Evolutionary conservation across 1,284 basidiomycete species (phyloP).

Genomic region (Neonothopanus nambi): DNA sequence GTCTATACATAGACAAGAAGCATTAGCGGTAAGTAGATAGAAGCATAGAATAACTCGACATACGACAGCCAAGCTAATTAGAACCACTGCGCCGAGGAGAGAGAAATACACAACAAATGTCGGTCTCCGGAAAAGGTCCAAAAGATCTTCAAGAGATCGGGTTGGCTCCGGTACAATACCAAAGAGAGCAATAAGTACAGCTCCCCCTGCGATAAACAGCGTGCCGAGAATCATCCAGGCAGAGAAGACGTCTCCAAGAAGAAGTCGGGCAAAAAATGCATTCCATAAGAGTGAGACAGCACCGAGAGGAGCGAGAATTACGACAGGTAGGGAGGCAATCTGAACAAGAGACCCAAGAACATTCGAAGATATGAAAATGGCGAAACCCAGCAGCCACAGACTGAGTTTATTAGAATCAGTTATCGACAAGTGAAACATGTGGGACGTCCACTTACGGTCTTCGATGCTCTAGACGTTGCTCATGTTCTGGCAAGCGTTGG

Average conservation of each 20-base stretch:
- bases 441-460: conserved; percentile 62
- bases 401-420: conserved; percentile 34
- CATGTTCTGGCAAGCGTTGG: conserved; percentile 65
- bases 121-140: conserved; percentile 76
- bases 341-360: conserved; percentile 92
- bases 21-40: background rate
- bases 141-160: conserved; percentile 86
- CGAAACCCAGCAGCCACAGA: conserved; percentile 86
- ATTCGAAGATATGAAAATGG: conserved; percentile 86
- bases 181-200: conserved; percentile 88
- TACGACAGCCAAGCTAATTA: conserved; percentile 65
- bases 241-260: conserved; percentile 88
- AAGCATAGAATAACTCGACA: conserved; percentile 31
- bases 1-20: conserved; percentile 38
- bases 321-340: conserved; percentile 91
- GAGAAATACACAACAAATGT: conserved; percentile 85
- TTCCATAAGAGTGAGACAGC: conserved; percentile 95
- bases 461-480: conserved; percentile 70
- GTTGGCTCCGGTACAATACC: conserved; percentile 92
- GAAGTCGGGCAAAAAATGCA: conserved; percentile 85
- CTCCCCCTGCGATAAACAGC: conserved; percentile 84
- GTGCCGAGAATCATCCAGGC: conserved; percentile 86
- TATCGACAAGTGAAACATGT: conserved; percentile 15
- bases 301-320: conserved; percentile 90
- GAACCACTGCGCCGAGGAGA: conserved; percentile 63